Conservation (phyloP, 2,329 filamentous ascomycete genomes). For the Claviceps fusiformis region DNA sequence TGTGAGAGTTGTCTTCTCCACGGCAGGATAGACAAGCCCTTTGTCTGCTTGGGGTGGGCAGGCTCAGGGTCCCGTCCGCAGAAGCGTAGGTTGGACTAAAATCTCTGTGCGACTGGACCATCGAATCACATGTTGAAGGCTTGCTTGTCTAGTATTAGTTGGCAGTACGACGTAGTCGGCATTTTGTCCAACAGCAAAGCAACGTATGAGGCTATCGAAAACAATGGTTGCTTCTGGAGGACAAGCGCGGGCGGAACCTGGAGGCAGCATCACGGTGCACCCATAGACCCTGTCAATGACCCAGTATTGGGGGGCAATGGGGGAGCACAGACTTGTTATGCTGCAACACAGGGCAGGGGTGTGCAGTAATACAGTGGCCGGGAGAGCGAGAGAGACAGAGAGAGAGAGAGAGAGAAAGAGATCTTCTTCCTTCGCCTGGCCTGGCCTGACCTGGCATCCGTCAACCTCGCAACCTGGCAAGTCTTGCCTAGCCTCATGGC, state of each 20-base stretch:
- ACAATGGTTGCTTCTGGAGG: not conserved
- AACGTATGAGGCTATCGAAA: not conserved
- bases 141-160: not conserved
- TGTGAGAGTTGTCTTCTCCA: not conserved
- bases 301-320: not conserved
- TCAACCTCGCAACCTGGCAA: not conserved
- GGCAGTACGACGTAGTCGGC: constrained; percentile 2
- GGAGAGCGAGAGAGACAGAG: not conserved
- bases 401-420: not conserved
- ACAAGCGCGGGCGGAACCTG: not conserved
- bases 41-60: not conserved
- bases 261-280: not conserved
- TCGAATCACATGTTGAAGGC: constrained; percentile 2
- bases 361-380: constrained; percentile 1
- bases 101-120: not conserved
- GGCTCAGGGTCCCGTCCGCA: not conserved
- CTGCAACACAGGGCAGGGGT: not conserved
- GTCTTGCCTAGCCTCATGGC: not conserved
- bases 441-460: not conserved
- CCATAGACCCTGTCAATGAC: not conserved
- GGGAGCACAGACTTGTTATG: not conserved
- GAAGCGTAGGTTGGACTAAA: not conserved
- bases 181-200: not conserved
- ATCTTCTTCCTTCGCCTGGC: not conserved
- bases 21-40: not conserved